Conservation (phyloP, 2,329 filamentous ascomycete genomes). For the Fusarium coffeatum region DNA sequence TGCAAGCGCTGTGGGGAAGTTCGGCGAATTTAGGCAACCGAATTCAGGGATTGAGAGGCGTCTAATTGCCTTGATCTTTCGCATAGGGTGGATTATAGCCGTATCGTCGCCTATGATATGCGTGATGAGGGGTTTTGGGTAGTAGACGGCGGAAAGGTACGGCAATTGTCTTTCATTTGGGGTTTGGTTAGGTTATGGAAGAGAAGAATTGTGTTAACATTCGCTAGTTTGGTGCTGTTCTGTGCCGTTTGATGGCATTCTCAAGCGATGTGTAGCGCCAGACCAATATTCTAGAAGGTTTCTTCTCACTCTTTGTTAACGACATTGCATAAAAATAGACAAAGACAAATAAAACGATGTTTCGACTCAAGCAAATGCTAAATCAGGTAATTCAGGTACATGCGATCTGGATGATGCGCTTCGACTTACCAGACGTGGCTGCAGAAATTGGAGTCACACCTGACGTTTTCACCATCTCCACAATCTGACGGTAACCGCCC, state of each 20-base stretch:
- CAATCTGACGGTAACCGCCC: neutral
- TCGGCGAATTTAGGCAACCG: slow-evolving; percentile 14
- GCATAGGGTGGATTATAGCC: neutral
- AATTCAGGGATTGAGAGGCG: neutral
- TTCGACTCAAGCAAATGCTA: neutral
- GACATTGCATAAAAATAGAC: neutral
- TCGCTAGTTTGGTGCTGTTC: neutral
- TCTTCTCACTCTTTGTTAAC: neutral
- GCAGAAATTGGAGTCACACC: neutral
- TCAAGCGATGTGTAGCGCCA: neutral
- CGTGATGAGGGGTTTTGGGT: neutral
- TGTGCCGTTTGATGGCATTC: neutral
- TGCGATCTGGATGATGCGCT: neutral
- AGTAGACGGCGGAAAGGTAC: neutral
- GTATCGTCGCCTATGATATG: neutral
- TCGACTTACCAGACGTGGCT: slow-evolving; percentile 1
- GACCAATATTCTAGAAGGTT: neutral
- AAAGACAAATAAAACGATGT: neutral
- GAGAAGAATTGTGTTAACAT: neutral
- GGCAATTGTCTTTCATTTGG: neutral
- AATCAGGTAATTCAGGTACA: neutral
- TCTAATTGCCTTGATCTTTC: neutral
- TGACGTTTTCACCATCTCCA: neutral
- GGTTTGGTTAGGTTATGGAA: neutral
- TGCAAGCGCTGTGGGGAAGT: slow-evolving; percentile 11